Conservation (phyloP, 2,329 filamentous ascomycete species). For the Nannizzia gypsea region DNA sequence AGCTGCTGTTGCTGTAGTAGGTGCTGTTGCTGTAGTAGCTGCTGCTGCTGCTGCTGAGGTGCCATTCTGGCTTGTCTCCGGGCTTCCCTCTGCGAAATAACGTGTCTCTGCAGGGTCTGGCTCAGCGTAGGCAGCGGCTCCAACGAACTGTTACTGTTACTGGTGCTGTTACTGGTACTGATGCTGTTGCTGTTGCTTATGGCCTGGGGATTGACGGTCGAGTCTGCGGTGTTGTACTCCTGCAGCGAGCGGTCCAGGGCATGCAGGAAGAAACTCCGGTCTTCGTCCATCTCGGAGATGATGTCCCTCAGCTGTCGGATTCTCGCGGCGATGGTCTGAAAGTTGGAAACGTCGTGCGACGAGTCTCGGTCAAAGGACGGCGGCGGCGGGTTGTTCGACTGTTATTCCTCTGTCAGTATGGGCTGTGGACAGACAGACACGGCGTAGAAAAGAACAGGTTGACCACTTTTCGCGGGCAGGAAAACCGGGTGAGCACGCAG, state of each 20-base stretch:
- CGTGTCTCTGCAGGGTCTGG: background rate
- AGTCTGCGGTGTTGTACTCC: background rate
- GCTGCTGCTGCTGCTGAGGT: too few relatives aligned
- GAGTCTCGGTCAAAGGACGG: background rate
- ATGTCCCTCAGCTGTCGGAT: conserved; percentile 1
- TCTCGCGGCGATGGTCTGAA: background rate
- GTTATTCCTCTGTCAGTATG: too few relatives aligned
- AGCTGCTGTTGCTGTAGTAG: too few relatives aligned
- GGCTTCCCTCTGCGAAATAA: too few relatives aligned
- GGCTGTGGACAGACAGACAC: background rate
- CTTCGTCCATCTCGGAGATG: conserved; percentile 2
- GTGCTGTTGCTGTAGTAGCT: too few relatives aligned
- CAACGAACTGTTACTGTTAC: background rate
- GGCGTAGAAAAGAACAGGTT: background rate
- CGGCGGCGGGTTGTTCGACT: background rate
- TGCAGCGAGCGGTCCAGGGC: background rate
- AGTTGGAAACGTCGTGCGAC: background rate
- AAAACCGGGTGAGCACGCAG: background rate
- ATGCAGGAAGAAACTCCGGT: background rate
- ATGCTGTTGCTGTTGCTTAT: background rate
- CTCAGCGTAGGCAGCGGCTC: background rate
- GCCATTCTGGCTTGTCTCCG: too few relatives aligned
- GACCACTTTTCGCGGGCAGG: background rate
- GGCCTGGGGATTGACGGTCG: background rate
- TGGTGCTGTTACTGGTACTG: too few relatives aligned